Base-by-base conservation (phyloP, 805 yeast genomes). In the Pichia exigua region DNA sequence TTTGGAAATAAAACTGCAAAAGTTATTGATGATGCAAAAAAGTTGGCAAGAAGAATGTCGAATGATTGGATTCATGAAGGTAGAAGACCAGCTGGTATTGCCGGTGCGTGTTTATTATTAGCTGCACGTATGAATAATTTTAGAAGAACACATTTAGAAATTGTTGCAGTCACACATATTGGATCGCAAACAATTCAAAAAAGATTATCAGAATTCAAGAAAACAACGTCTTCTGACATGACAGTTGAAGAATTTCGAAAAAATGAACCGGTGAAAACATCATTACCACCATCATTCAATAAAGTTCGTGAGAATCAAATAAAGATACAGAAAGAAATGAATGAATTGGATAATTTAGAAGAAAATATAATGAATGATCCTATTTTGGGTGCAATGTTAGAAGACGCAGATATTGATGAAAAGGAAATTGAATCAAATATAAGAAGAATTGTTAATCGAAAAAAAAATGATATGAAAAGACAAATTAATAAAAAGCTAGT, bases 71-170 rank as follows among this genome's bases (percentile, higher is more conserved):
- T 94, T 59, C 87, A 84, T 65, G 95, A 89, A 68, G 99, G 99
- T 26, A 78, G 99, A 64, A 76, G 98, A 56, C 99, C 99, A 0
- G 98, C 99, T 0, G 99, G 99, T 61, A 81, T 94, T 49, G 99
- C 99, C 0, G 99, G 98, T 22, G 99, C 99, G 0, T 90, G 97
- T 68, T 74, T 94, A 2, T 65, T 95, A 44, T 70, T 94, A 47
- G 99, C 99, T 0, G 94, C 97, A 2, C 78, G 99, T 68, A 95
- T 94, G 98, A 94, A 94, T 69, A 91, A 91, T 63, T 83, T 87
- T 65, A 77, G 97, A 63, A 76, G 98, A 62, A 84, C 95, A 2
- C 96, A 92, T 65, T 79, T 91, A 1, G 98, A 95, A 65, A 85
- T 94, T 49, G 97, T 92, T 18, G 92, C 95, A 0, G 94, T 94